A percentile compares a stretch with the other conserved stretches of the same genome.
Conservation (phyloP, 164 flowering plant genomes). For the Stephania cephalantha region DNA sequence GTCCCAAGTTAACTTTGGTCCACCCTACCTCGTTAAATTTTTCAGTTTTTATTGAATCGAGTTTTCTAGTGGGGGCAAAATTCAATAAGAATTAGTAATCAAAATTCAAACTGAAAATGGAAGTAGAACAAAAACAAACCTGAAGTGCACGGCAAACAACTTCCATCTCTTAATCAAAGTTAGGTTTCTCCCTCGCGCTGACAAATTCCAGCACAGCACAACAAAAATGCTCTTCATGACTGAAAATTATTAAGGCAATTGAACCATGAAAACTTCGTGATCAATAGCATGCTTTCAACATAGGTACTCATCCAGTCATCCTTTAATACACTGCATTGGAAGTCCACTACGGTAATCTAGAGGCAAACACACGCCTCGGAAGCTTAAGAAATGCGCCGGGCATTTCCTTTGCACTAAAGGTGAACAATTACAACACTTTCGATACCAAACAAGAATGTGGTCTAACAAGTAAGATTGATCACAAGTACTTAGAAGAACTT, state of each 20-base stretch:
- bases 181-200: conserved; percentile 51
- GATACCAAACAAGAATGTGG: conserved; percentile 57
- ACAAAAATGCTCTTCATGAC: conserved; percentile 39
- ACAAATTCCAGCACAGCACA: conserved; percentile 86
- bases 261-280: conserved; percentile 65
- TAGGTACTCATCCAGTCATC: conserved; percentile 42
- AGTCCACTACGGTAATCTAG: conserved; percentile 80
- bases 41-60: no score
- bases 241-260: conserved; percentile 72
- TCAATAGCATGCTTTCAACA: conserved; percentile 54
- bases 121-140: conserved; percentile 32
- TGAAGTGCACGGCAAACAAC: conserved; percentile 60
- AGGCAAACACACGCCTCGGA: conserved; percentile 78
- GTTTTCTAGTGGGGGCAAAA: no score
- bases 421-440: conserved; percentile 70
- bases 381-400: conserved; percentile 54
- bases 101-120: background rate
- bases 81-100: background rate
- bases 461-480: conserved; percentile 84
- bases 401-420: conserved; percentile 48
- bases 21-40: no score
- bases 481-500: conserved; percentile 49
- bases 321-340: conserved; percentile 62
- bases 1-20: no score
- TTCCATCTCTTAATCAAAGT: conserved; percentile 74